Base-by-base conservation (phyloP, 1,284 basidiomycete species). In the Gymnopus androsaceus region DNA sequence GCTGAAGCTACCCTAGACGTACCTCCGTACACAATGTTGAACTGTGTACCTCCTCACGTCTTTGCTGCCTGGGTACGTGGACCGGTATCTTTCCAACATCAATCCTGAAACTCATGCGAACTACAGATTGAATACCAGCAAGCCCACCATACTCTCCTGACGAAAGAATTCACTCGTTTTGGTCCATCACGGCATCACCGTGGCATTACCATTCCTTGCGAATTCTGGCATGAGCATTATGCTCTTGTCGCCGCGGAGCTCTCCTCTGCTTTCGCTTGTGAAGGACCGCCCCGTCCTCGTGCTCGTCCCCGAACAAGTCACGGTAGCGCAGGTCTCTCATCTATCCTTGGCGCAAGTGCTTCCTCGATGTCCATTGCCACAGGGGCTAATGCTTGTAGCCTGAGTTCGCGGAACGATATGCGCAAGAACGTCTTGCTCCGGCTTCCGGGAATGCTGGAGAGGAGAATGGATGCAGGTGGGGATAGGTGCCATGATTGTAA, bases 221-320 rank as follows among this genome's bases (percentile, higher is more conserved):
- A 62, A 41, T 42, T 48, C 33, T 62, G 60, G 60, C 41, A 47
- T 14, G 60, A 62, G 36, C 56, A 62, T 21, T 62, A 59, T 38
- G 53, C 60, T 8, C 28, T 62, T 25, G 56, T 62, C 34, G 41
- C 56, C 19, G 42, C 51, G 12, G 54, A 56, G 12, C 47, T 62
- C 3, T 41, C 55, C 21, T 8, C 30, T 38, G 47, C 30, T 3
- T 44, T 50, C 28, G 14, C 46, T 17, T 50, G 25, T 42, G 53
- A 54, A 31, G 45, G 28, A 21, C 31, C 52, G 14, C 40, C 52
- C 8, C 42, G 44, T 19, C 30, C 52, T 38, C 31, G 52, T 25
- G 34, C 44, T 19, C 31, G 44, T 19, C 17, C 19, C 11, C 6
- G 52, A 12, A 27, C 41, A 7, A n/a, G n/a, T n/a, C n/a, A n/a